A percentile compares a stretch with the other conserved stretches of the same genome.
Evolutionary conservation across 768 basidiomycete genomes (phyloP).

Genomic region (Auriculariales sp.): DNA sequence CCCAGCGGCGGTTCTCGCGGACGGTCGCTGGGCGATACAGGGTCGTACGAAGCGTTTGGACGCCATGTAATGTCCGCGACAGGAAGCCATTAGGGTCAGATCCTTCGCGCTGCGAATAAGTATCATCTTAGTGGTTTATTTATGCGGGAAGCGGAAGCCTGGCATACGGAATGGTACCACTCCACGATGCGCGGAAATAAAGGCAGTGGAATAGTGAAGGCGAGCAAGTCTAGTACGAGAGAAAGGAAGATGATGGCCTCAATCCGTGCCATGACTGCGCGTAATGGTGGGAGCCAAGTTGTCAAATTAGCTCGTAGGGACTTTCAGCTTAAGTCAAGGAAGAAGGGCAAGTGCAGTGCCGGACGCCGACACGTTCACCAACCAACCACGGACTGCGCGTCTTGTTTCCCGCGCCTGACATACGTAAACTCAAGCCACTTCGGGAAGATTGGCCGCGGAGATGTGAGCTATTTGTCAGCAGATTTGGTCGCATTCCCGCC

Average conservation of each 20-base stretch:
- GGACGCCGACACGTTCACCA: too few relatives aligned
- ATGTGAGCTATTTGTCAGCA: too few relatives aligned
- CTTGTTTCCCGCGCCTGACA: too few relatives aligned
- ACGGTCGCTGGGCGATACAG: slow-evolving; percentile 37
- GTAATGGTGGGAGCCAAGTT: too few relatives aligned
- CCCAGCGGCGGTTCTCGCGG: slow-evolving; percentile 60
- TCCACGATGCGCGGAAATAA: slow-evolving; percentile 95
- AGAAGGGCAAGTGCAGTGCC: too few relatives aligned
- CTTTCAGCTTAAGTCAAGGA: too few relatives aligned
- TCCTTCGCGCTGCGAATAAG: slow-evolving; percentile 45
- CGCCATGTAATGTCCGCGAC: slow-evolving; percentile 49
- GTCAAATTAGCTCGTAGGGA: too few relatives aligned
- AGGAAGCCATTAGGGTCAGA: slow-evolving; percentile 59
- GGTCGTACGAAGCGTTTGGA: slow-evolving; percentile 49
- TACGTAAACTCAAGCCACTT: too few relatives aligned
- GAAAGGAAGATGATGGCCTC: slow-evolving; percentile 82
- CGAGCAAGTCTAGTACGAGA: slow-evolving; percentile 77
- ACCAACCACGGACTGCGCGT: too few relatives aligned
- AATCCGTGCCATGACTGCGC: too few relatives aligned
- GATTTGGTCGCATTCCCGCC: too few relatives aligned
- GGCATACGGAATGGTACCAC: slow-evolving; percentile 65
- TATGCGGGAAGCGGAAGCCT: slow-evolving; percentile 2
- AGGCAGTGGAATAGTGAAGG: slow-evolving; percentile 91
- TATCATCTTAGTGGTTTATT: neutral
- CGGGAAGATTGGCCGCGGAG: too few relatives aligned